Evolutionary conservation across 208 protist species (phyloP).

Genomic region (Porcisia deanei): DNA sequence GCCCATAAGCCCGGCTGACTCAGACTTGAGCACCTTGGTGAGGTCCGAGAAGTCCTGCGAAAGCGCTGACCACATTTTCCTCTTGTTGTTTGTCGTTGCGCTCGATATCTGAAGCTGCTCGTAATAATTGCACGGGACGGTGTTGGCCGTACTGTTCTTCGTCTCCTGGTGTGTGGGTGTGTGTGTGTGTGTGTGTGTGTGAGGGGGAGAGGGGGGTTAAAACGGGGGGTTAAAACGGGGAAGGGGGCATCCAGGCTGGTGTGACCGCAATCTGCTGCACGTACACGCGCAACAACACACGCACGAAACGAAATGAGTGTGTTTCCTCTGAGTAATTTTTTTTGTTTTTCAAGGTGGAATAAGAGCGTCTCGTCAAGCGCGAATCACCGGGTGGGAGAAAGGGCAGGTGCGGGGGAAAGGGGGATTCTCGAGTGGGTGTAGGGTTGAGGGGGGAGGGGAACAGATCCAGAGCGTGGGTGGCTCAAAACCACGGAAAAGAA

Average conservation of each 20-base stretch:
- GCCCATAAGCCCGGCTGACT: constrained; percentile 59
- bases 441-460: background rate
- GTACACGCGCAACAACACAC: background rate
- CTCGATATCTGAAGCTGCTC: background rate
- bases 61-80: constrained; percentile 57
- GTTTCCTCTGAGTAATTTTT: background rate
- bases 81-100: background rate
- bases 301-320: background rate
- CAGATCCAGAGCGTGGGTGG: background rate
- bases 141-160: background rate
- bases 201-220: too few species aligned
- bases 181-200: background rate
- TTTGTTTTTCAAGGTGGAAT: too few species aligned
- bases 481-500: background rate
- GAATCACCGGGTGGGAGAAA: background rate
- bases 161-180: background rate
- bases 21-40: constrained; percentile 51
- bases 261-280: background rate
- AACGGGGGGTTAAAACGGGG: too few species aligned
- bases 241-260: background rate
- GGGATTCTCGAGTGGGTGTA: too few species aligned
- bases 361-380: background rate
- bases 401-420: too few species aligned
- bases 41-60: constrained; percentile 67
- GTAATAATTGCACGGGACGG: too few species aligned